Evolutionary conservation across 202 grass and related monocot genomes (phyloP), one percentile per base, ranked within the genome.

Genomic region (Elaeis oleifera): DNA sequence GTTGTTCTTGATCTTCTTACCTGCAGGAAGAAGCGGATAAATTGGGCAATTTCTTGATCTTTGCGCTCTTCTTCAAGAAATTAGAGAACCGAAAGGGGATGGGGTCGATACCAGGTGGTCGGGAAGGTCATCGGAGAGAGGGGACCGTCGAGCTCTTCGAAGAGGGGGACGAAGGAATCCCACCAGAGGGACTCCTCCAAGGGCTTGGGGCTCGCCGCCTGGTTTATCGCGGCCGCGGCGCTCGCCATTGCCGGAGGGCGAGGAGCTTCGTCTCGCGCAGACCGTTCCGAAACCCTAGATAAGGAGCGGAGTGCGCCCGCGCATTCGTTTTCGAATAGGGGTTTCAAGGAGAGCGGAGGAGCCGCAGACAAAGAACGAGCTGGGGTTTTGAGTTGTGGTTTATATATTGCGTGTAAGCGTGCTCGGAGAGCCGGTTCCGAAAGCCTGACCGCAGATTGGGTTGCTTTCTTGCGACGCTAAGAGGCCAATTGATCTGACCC

Each of bases 101-200:
- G 25, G 29, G 20, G 0, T 22, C 1, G 31, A 61, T 74, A 90
- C 91, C 58, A 96, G 84, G 50, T 69, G 56, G 7, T 78, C 67
- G 15, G 87, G 74, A 53, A 88, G 73, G 18, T 73, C 31, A 49
- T 68, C 66, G 60, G 73, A 49, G 25, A 62, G 50, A 5, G 90
- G 63, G 23, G 67, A 32, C 71, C 76, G 71, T 90, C 91, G 76
- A 96, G 81, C 50, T 90, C 91, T 63, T 88, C 87, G 70, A 78
- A 80, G 70, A 96, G 81, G 59, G 3, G 36, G 53, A 85, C 71
- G 79, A 96, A 96, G 19, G 87, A 62, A 23, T 85, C 91, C 91
- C 91, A 96, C 91, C 87, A 96, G 6, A 88, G 73, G 20, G 84
- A 85, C 17, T 80, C 71, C 9, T 72, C 23, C 49, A 78, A 75